Conservation (phyloP, 2,329 filamentous ascomycete species). For the Penicillium rolfsii region DNA sequence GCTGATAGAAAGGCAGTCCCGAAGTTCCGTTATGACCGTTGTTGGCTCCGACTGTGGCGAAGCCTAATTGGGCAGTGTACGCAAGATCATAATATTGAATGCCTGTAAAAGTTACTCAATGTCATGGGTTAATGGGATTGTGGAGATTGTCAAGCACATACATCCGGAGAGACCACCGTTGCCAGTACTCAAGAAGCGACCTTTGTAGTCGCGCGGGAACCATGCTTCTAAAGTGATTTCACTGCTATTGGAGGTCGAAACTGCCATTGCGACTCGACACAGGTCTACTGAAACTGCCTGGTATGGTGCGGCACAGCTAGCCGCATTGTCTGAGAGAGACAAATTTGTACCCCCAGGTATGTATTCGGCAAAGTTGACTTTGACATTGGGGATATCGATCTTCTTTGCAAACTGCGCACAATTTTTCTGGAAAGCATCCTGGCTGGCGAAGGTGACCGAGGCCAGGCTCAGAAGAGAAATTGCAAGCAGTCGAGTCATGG, state of each 20-base stretch:
- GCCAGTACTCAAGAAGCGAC: slow-evolving; percentile 53
- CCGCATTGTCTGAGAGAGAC: slow-evolving; percentile 42
- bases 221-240: slow-evolving; percentile 54
- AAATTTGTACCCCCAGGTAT: slow-evolving; percentile 44
- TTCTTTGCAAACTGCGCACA: slow-evolving; percentile 32
- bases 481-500: slow-evolving; percentile 19
- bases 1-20: slow-evolving; percentile 52
- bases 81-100: slow-evolving; percentile 51
- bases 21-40: slow-evolving; percentile 55
- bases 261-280: slow-evolving; percentile 49
- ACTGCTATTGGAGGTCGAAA: slow-evolving; percentile 49
- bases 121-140: no score
- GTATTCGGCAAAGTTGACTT: slow-evolving; percentile 39
- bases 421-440: slow-evolving; percentile 32
- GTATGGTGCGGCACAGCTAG: slow-evolving; percentile 38
- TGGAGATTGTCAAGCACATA: slow-evolving; percentile 22
- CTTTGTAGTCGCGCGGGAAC: slow-evolving; percentile 53
- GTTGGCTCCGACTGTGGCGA: slow-evolving; percentile 54
- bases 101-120: slow-evolving; percentile 32
- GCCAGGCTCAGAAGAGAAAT: slow-evolving; percentile 26
- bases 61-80: slow-evolving; percentile 49
- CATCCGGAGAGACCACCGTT: slow-evolving; percentile 56
- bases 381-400: slow-evolving; percentile 36
- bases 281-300: slow-evolving; percentile 44
- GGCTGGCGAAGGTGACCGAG: slow-evolving; percentile 26